Conservation (phyloP, 768 basidiomycete genomes). For the Suillus discolor region DNA sequence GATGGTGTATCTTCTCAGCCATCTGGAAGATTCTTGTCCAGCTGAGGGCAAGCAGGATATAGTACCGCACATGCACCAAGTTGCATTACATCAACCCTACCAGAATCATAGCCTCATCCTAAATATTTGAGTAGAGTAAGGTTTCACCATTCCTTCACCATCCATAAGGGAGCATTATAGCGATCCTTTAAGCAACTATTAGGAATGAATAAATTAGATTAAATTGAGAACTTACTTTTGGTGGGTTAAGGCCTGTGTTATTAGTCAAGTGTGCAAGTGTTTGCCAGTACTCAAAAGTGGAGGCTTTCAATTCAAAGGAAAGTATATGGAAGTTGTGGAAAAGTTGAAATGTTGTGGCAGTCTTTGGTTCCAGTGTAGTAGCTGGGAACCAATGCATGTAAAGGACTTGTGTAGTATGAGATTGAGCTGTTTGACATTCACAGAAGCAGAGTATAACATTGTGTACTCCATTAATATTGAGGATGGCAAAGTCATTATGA, state of each 20-base stretch:
- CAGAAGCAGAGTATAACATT: conserved; percentile 32
- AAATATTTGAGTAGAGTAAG: conserved; percentile 17
- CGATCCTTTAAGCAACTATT: conserved; percentile 11
- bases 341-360: conserved; percentile 32
- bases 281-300: conserved; percentile 35
- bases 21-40: conserved; percentile 11
- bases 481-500: conserved; percentile 28
- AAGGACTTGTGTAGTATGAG: conserved; percentile 33
- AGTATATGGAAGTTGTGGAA: conserved; percentile 36
- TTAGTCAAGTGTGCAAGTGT: conserved; percentile 27
- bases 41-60: conserved; percentile 20
- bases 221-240: conserved; percentile 14
- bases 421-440: conserved; percentile 26
- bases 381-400: conserved; percentile 33
- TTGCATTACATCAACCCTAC: not conserved
- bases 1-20: not conserved
- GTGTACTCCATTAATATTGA: conserved; percentile 31
- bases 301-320: conserved; percentile 34
- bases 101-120: conserved; percentile 13
- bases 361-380: conserved; percentile 28
- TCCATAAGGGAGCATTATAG: conserved; percentile 15
- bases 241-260: conserved; percentile 28
- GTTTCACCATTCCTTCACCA: conserved; percentile 15
- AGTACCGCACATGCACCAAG: conserved; percentile 12
- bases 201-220: not conserved